Percentiles rank a stretch among this genome's conserved stretches.
Conservation (phyloP, 192 early-diverging fungal genomes). For the Geranomyces variabilis region DNA sequence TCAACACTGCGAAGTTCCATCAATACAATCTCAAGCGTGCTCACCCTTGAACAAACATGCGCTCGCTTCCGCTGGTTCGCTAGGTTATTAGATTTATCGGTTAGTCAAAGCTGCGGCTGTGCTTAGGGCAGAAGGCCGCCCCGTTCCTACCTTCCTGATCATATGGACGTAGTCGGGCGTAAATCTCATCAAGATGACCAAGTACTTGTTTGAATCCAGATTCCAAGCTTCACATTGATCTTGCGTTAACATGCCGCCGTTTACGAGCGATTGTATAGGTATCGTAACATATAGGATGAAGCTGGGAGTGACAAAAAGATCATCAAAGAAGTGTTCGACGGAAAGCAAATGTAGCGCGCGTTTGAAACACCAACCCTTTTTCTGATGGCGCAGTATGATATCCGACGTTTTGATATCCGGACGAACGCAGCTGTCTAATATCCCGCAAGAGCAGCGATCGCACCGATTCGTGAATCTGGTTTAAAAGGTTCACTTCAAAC, state of each 20-base stretch:
- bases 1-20: neutral
- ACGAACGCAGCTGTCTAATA: neutral
- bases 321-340: too few relatives aligned
- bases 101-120: too few relatives aligned
- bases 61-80: neutral
- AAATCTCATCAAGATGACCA: conserved; percentile 34
- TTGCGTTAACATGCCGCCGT: conserved; percentile 7
- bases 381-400: neutral
- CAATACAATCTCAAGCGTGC: neutral
- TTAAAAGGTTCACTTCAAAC: neutral
- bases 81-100: neutral
- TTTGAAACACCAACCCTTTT: conserved; percentile 6
- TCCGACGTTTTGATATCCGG: conserved; percentile 2
- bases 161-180: conserved; percentile 21
- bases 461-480: neutral
- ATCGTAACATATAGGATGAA: conserved; percentile 23
- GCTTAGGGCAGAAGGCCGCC: too few relatives aligned
- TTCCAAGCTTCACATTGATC: conserved; percentile 35
- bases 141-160: neutral
- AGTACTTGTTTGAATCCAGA: conserved; percentile 21
- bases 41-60: conserved; percentile 1
- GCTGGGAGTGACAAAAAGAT: neutral
- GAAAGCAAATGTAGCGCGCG: neutral
- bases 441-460: conserved; percentile 13
- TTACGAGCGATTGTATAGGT: conserved; percentile 1